Base-by-base conservation (phyloP, 2,329 filamentous ascomycete genomes). In the Trichoderma koningiopsis region DNA sequence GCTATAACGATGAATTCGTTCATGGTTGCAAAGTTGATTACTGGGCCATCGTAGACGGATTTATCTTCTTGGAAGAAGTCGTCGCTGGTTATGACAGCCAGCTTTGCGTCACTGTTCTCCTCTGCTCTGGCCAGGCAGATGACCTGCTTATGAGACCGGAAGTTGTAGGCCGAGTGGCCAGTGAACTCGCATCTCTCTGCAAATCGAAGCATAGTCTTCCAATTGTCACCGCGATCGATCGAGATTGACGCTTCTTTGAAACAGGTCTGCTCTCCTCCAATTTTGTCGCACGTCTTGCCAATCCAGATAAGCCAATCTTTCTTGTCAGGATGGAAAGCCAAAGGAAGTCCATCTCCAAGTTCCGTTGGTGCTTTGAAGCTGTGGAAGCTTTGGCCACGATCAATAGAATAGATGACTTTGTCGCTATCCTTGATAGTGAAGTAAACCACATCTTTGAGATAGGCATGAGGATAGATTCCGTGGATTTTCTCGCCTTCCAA, bases 1-100 rank as follows among this genome's bases (percentile, higher is more conserved):
- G 94, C 94, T 61, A 97, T 91, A 49, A 99, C 88, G 75, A 99
- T 96, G 79, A 97, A 99, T 78, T 99, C 96, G 49, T 92, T 91
- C 95, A 97, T 98, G 5, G 92, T 96, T 2, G 94, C 95, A 79
- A 97, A 98, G 73, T 91, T 91, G 74, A 91, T 88, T 53, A 97
- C 91, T 1, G 78, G 75, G 35, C 76, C 77, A 70, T 94, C 87
- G 29, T 87, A 85, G 11, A 74, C 62, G 4, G 71, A 71, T 74
- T 89, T 86, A 71, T 88, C 85, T 64, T 90, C 86, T 14, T 83
- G 81, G 76, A 96, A 96, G 81, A 91, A 93, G 75, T 96, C 89
- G 55, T 92, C 85, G 78, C 91, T 97, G 52, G 91, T 91, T 19
- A 94, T 79, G 35, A 99, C 86, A 72, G 91, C 87, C 59, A 91